Base-by-base conservation (phyloP, 345 rosid species). In the Bruguiera gymnorhiza region DNA sequence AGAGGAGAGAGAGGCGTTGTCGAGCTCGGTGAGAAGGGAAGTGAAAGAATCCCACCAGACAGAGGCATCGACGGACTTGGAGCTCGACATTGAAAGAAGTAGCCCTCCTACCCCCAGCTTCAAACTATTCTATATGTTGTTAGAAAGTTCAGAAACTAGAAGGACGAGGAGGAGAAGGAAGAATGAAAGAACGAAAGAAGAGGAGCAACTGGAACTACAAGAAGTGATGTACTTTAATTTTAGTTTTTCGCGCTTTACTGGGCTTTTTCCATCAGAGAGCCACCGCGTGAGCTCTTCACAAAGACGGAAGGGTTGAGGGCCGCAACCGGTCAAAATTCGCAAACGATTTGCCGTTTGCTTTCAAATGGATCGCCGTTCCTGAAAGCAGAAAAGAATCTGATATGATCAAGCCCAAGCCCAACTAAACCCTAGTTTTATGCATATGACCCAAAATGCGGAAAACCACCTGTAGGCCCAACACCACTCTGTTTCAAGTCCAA, bases 31-130 rank as follows among this genome's bases (percentile, higher is more conserved):
- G 69, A 92, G 88, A 46, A 92, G 79, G 23, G 88, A 73, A 32
- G 80, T 27, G 87, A 92, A 92, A 1, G 99, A 76, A 62, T 88
- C 86, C 92, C 96, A 95, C 99, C 97, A 86, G 23, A 90, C 89
- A 19, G 81, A 81, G 56, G 90, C 56, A 76, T 92, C 94, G 5
- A 86, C 86, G 64, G 92, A 68, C 71, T 73, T 86, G 55, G 85
- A 31, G 67, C 63, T 78, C 76, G 88, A 77, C 97, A 87, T 87
- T 75, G 37, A 76, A 51, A 30, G 65, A 56, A 60, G 60, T 19
- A n/a, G 65, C 48, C 26, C 53, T 19, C 3, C 10, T 2, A 56
- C 46, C 10, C 48, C 11, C 61, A 53, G 34, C 60, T 48, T 43
- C 13, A 23, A 20, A 46, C 9, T 59, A 67, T 30, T 16, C 16